Evolutionary conservation across 2,329 filamentous ascomycete species (phyloP), one percentile per base, ranked within the genome.

Genomic region (Fusarium domesticum): DNA sequence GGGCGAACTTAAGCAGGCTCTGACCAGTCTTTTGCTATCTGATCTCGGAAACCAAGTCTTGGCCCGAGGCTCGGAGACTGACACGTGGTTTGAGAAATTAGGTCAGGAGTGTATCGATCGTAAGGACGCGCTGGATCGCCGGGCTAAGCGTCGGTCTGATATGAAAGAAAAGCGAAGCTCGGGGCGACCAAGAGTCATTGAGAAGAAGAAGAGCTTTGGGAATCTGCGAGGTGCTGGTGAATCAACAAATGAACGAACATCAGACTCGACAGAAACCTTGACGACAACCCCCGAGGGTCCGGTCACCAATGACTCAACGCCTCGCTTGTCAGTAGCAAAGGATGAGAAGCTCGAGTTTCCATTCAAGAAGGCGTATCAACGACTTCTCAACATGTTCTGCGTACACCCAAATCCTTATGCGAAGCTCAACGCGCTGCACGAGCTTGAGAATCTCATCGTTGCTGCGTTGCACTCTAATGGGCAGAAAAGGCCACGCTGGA

Each of bases 61-160:
- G 65, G 82, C 84, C n/a, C 81, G 80, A 39, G 93, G 93, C 3
- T 95, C 90, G 33, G 93, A 98, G 70, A 97, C 92, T 1, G 93
- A 97, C 64, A 76, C 76, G 3, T 96, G 92, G 86, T 93, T 96
- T 55, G 75, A 80, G 40, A 79, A 80, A 12, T 65, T 90, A 6
- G 81, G 82, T 3, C 78, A 84, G 55, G 73, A 84, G 52, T 84
- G 81, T 60, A 81, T 84, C 40, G 79, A 84, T 31, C 74, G 81
- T 18, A 80, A 77, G 36, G 78, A 83, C 38, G 73, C 76, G 4
- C 66, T 77, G 23, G 74, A 81, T 47, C 69, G 70, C 31, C 71
- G 73, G 37, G 70, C 71, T 39, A 62, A 72, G 48, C 60, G 73
- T 47, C 61, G 62, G 23, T 54, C 57, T 3, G 64, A 65, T 12